A percentile compares a stretch with the other conserved stretches of the same genome.
These are phyloP conservation scores for Cyclanthera cordifolia DNA, from an alignment of 306 rosid genomes.

Conservation along the genomic window DNA sequence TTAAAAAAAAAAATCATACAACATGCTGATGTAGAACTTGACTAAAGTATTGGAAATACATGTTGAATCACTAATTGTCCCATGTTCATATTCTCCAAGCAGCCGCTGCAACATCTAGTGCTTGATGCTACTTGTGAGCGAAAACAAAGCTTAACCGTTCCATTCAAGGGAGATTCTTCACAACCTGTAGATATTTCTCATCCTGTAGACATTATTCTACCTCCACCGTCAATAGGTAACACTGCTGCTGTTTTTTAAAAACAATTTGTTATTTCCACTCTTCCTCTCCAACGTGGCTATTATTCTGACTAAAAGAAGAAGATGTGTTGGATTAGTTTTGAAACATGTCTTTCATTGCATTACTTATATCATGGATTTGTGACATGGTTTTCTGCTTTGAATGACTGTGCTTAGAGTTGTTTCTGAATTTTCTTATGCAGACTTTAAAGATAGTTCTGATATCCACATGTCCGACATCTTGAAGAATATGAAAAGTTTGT, in stretches of 20 bases:
- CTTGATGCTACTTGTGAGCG: constrained; percentile 25
- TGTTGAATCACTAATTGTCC: background rate
- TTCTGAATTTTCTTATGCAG: constrained; percentile 33
- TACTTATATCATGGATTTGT: background rate
- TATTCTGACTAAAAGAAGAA: background rate
- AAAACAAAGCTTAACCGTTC: constrained; percentile 24
- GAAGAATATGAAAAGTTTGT: constrained; percentile 59
- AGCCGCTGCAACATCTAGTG: constrained; percentile 38
- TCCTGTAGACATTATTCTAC: constrained; percentile 48
- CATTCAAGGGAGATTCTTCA: constrained; percentile 24
- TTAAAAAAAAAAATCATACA: too few species aligned
- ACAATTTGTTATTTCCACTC: background rate
- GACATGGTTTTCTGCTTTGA: background rate
- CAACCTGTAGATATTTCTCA: constrained; percentile 29
- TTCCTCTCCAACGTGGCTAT: background rate
- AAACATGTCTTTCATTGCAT: background rate
- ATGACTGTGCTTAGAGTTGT: background rate
- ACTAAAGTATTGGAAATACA: background rate
- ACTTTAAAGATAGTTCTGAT: constrained; percentile 41
- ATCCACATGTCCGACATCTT: constrained; percentile 58
- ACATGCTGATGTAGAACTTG: background rate
- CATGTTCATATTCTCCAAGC: constrained; percentile 26
- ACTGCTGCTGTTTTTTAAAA: constrained; percentile 7
- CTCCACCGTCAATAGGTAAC: constrained; percentile 75
- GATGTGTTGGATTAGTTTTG: background rate